These are phyloP conservation scores for Penicillium psychrofluorescens DNA, from an alignment of 495 filamentous ascomycete genomes.

Conservation along the genomic window DNA sequence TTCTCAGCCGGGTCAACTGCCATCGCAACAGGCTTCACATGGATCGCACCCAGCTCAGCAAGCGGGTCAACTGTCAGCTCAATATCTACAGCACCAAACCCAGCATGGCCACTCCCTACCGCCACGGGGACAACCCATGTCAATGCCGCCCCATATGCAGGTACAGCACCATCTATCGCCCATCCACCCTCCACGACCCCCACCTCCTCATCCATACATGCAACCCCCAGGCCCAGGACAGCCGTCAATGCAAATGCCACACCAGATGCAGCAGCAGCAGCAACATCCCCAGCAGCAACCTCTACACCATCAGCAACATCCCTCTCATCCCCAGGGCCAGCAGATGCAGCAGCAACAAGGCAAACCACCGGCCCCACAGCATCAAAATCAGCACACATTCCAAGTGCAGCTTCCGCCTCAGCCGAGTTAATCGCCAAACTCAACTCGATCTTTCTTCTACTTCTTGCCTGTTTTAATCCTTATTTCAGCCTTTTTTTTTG, in stretches of 20 bases:
- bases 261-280: conserved; percentile 5
- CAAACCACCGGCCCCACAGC: conserved; percentile 14
- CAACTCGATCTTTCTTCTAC: too few species aligned
- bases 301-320: too few species aligned
- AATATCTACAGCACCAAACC: conserved; percentile 6
- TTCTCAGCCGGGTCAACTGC: conserved; percentile 2
- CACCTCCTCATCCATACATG: conserved; percentile 12
- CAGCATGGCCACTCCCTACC: conserved; percentile 6
- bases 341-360: conserved; percentile 6
- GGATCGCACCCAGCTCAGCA: neutral
- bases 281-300: too few species aligned
- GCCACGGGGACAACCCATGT: conserved; percentile 9
- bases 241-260: conserved; percentile 6
- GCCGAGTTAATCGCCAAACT: conserved; percentile 5
- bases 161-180: conserved; percentile 18
- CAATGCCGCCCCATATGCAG: conserved; percentile 19
- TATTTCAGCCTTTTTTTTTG: too few species aligned
- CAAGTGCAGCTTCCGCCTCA: conserved; percentile 19
- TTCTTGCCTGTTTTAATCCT: too few species aligned
- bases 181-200: conserved; percentile 9
- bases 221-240: neutral
- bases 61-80: neutral
- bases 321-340: conserved; percentile 3
- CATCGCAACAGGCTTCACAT: conserved; percentile 2
- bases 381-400: conserved; percentile 24